Evolutionary conservation across 225 moss, liverwort and hornwort species (phyloP), one percentile per base, ranked within the genome.

Genomic region (Marchantia polymorpha): DNA sequence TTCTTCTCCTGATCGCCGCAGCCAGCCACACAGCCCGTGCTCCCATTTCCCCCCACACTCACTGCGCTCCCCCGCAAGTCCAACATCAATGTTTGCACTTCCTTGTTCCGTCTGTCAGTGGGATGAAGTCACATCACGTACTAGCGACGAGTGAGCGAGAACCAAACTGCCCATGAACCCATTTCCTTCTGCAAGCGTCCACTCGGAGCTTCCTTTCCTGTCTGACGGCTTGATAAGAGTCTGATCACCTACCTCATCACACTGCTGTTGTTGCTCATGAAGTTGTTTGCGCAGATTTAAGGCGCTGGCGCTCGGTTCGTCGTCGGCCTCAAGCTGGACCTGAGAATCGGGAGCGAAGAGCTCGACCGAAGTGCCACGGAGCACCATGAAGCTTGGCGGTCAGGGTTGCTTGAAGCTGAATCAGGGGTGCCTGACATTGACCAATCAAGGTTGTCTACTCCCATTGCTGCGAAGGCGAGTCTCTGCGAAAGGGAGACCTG

Each of bases 401-500:
- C 17, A 23, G 20, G 64, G 64, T 3, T 64, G 64, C n/a, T 9
- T 69, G 3, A 69, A 69, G 69, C 23, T 23, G 64, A 58, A 54
- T 52, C 46, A 49, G 7, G 27, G 58, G 11, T 31, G 75, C 16
- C 8, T 69, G 29, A 79, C 69, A 17, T 10, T 69, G 27, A 52
- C 13, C 11, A 79, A 58, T 52, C 69, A 79, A 3, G 78, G 78
- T 20, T 79, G 78, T 55, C 17, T 79, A 8, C 29, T 79, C 52
- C 78, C 78, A 2, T 46, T 79, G 20, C 8, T 79, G 54, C n/a
- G 77, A 15, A 31, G 54, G 19, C 39, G 54, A 55, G 12, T 69
- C 7, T 53, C 69, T 7, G 48, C 52, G 53, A 78, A 51, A 9
- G 51, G 50, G 3, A 26, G 69, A 53, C 29, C 20, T 27, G 10